Conservation (phyloP, 2,329 filamentous ascomycete species). For the Colletotrichum sidae region DNA sequence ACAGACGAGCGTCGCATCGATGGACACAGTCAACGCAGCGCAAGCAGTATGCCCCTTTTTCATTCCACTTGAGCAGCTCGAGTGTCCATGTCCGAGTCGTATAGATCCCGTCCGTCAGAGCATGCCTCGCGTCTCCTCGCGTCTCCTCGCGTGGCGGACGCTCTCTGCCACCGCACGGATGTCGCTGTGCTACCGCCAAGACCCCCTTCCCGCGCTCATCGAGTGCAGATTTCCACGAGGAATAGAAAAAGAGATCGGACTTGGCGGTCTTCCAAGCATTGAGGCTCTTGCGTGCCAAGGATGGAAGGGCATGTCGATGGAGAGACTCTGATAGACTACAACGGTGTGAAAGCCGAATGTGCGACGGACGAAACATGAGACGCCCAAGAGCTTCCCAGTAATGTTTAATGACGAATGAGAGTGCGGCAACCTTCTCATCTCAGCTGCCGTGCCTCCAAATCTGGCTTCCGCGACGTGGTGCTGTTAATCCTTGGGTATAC, state of each 20-base stretch:
- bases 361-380: neutral
- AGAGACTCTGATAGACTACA: neutral
- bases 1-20: neutral
- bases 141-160: neutral
- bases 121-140: neutral
- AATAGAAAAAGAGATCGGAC: constrained; percentile 11
- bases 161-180: constrained; percentile 10
- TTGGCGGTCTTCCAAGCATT: constrained; percentile 28
- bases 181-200: constrained; percentile 21
- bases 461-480: constrained; percentile 5
- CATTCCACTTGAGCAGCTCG: too few species aligned
- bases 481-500: neutral
- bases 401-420: constrained; percentile 5
- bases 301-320: neutral
- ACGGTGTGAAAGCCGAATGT: neutral
- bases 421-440: neutral
- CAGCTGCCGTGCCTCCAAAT: constrained; percentile 17
- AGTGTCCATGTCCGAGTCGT: too few species aligned
- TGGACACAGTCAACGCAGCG: too few species aligned
- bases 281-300: constrained; percentile 27
- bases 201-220: constrained; percentile 5
- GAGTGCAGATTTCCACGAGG: constrained; percentile 4
- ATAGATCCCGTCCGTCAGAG: too few species aligned
- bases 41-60: too few species aligned
- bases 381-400: constrained; percentile 4